Conservation (phyloP, 169 alveolate species). For the Eimeria necatrix region DNA sequence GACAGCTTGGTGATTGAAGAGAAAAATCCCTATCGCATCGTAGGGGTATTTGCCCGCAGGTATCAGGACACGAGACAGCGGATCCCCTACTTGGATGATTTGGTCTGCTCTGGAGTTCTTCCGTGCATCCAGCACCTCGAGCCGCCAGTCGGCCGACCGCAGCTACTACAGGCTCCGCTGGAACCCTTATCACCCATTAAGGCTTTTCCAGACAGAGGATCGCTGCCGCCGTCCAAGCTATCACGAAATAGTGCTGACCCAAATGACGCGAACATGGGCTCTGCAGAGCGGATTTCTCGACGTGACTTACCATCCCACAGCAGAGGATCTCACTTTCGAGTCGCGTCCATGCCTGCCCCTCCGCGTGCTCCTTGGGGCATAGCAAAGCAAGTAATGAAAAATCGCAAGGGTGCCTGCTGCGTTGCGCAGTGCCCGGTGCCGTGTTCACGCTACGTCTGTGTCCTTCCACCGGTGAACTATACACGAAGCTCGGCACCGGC, state of each 20-base stretch:
- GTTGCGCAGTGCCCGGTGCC: conserved; percentile 7
- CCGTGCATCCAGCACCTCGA: conserved; percentile 54
- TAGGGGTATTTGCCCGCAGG: conserved; percentile 66
- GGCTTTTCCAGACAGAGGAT: conserved; percentile 23
- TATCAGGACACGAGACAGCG: conserved; percentile 67
- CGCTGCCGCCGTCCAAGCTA: neutral
- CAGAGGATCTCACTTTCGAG: neutral
- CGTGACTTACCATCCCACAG: neutral
- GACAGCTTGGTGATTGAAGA: conserved; percentile 36
- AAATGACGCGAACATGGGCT: neutral
- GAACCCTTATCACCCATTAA: conserved; percentile 38
- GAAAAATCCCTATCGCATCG: conserved; percentile 59
- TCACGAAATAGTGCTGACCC: neutral
- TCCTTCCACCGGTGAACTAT: neutral
- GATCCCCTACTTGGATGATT: conserved; percentile 31
- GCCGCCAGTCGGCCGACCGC: conserved; percentile 22
- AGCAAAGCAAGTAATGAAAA: neutral
- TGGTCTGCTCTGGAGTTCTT: conserved; percentile 25
- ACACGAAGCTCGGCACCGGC: conserved; percentile 29
- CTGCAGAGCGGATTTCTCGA: neutral
- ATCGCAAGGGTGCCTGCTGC: neutral
- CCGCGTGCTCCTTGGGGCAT: conserved; percentile 16
- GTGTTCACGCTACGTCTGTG: conserved; percentile 16
- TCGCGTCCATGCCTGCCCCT: conserved; percentile 14
- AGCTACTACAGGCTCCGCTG: neutral